Evolutionary conservation across 2,329 filamentous ascomycete species (phyloP).

Genomic region (Berkeleyomyces rouxiae): DNA sequence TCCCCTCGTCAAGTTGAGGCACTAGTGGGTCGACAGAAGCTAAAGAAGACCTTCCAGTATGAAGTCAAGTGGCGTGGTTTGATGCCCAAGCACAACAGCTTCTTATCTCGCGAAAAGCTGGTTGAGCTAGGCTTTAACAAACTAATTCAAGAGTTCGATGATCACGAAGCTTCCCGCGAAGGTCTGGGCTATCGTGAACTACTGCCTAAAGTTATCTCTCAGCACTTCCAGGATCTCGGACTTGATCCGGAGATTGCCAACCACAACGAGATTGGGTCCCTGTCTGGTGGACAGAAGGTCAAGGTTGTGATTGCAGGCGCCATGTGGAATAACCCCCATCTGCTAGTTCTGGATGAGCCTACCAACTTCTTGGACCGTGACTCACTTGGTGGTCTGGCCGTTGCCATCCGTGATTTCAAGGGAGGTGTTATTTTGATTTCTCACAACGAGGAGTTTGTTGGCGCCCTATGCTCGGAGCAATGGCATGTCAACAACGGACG

Average conservation of each 20-base stretch:
- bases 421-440: slow-evolving; percentile 98
- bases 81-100: slow-evolving; percentile 83
- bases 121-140: slow-evolving; percentile 76
- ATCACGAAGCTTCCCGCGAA: slow-evolving; percentile 96
- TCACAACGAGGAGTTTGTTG: slow-evolving; percentile 98
- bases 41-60: slow-evolving; percentile 98
- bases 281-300: slow-evolving; percentile 95
- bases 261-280: slow-evolving; percentile 92
- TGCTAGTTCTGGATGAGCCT: slow-evolving; percentile 93
- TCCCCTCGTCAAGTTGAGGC: slow-evolving; percentile 64
- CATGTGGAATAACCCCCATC: slow-evolving; percentile 98
- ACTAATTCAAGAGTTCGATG: slow-evolving; percentile 92
- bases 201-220: slow-evolving; percentile 82
- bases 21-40: slow-evolving; percentile 92
- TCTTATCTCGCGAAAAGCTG: slow-evolving; percentile 86
- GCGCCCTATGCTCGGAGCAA: slow-evolving; percentile 86
- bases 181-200: slow-evolving; percentile 91
- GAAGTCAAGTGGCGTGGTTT: slow-evolving; percentile 87
- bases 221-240: slow-evolving; percentile 95
- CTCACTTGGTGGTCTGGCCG: slow-evolving; percentile 88
- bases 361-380: slow-evolving; percentile 99
- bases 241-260: slow-evolving; percentile 96
- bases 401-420: slow-evolving; percentile 94
- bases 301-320: slow-evolving; percentile 94
- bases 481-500: slow-evolving; percentile 85